Conservation (phyloP, 1,284 basidiomycete species). For the Ganoderma leucocontextum region DNA sequence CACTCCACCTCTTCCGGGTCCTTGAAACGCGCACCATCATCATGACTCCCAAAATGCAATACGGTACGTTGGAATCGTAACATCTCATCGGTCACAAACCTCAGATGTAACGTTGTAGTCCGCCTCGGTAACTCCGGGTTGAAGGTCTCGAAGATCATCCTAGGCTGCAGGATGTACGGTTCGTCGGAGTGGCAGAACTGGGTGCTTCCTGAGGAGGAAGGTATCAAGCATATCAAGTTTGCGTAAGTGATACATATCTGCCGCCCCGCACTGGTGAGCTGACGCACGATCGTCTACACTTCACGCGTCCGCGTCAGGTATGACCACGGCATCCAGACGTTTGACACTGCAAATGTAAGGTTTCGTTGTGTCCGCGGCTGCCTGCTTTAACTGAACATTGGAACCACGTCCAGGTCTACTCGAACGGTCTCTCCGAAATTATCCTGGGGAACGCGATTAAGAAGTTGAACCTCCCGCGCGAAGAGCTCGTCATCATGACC, state of each 20-base stretch:
- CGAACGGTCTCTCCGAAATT: conserved; percentile 58
- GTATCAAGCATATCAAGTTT: conserved; percentile 46
- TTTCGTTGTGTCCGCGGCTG: background rate
- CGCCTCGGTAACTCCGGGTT: conserved; percentile 55
- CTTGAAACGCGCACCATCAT: background rate
- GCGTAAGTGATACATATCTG: conserved; percentile 37
- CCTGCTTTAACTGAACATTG: too few relatives aligned
- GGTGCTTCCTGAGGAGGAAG: conserved; percentile 52
- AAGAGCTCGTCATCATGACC: conserved; percentile 65
- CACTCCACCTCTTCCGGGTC: background rate
- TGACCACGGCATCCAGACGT: conserved; percentile 38
- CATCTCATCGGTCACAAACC: conserved; percentile 23
- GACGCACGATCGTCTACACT: background rate
- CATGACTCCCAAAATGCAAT: conserved; percentile 22
- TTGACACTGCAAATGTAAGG: conserved; percentile 37
- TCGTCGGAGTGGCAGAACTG: conserved; percentile 45
- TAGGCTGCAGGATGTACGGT: conserved; percentile 56
- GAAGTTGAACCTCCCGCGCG: conserved; percentile 58
- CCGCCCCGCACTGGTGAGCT: background rate
- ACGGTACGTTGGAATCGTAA: background rate
- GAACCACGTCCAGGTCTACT: conserved; percentile 35
- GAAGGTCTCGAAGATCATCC: conserved; percentile 52
- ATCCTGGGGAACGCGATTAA: conserved; percentile 69
- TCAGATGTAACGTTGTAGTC: conserved; percentile 35
- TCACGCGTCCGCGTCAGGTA: conserved; percentile 22